These are phyloP conservation scores for Chaetomium strumarium DNA, from an alignment of 2,329 filamentous ascomycete species.

Conservation along the genomic window DNA sequence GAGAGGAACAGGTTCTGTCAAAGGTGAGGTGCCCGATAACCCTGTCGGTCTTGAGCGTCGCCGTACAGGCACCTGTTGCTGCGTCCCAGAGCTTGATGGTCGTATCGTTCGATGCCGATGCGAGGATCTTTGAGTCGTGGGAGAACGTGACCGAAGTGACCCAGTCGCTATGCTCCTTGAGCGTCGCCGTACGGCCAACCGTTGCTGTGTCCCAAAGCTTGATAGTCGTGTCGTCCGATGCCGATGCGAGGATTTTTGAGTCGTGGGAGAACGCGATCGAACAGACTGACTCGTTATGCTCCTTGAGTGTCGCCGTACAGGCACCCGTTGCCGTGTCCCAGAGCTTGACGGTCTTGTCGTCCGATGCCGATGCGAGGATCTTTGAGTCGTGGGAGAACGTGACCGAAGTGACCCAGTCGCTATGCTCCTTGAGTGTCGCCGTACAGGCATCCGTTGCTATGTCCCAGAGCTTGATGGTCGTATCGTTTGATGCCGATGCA, in stretches of 20 bases:
- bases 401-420: background rate
- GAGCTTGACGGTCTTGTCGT: background rate
- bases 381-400: background rate
- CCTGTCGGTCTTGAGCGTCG: conserved; percentile 25
- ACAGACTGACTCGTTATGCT: background rate
- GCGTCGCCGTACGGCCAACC: background rate
- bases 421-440: background rate
- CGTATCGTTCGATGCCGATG: background rate
- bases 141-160: conserved; percentile 17
- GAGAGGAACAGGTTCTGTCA: background rate
- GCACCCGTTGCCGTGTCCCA: background rate
- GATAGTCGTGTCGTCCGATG: background rate
- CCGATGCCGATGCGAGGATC: background rate
- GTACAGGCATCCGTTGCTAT: background rate
- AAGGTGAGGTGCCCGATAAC: background rate
- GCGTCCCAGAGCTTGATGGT: conserved; percentile 11
- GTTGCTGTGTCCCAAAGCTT: background rate
- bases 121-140: conserved; percentile 5
- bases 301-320: background rate
- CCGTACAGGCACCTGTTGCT: conserved; percentile 11
- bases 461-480: background rate
- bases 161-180: background rate
- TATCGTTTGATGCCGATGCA: conserved; percentile 1
- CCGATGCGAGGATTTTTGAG: background rate
- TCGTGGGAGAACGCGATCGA: background rate